Evolutionary conservation across 23 red algal species (phyloP).

Genomic region (Gracilaria vermiculophylla): DNA sequence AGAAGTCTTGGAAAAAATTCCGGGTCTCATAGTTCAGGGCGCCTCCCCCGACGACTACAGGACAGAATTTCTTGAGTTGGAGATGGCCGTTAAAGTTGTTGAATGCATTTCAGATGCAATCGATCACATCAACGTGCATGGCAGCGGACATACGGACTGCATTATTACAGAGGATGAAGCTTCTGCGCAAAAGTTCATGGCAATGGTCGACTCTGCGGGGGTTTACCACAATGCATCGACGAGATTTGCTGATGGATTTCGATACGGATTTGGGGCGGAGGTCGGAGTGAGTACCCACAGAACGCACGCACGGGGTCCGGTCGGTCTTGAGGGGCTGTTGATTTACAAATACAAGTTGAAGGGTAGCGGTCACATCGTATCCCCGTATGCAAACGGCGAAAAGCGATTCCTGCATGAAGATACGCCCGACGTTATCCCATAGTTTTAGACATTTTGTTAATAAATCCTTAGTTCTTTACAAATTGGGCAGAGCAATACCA

Average conservation of each 20-base stretch:
- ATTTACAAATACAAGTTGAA: slow-evolving; percentile 97
- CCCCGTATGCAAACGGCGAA: slow-evolving; percentile 69
- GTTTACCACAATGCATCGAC: slow-evolving; percentile 98
- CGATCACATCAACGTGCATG: slow-evolving; percentile 89
- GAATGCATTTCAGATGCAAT: slow-evolving; percentile 74
- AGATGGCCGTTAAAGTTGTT: slow-evolving; percentile 83
- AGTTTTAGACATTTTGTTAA: neutral
- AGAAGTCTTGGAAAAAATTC: slow-evolving; percentile 20
- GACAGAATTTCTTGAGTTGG: slow-evolving; percentile 96
- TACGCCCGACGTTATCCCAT: slow-evolving; percentile 16
- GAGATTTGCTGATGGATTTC: slow-evolving; percentile 98
- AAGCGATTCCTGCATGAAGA: slow-evolving; percentile 82
- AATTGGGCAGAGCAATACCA: neutral
- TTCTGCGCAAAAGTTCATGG: slow-evolving; percentile 71
- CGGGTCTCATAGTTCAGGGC: slow-evolving; percentile 25
- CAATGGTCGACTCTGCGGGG: slow-evolving; percentile 87
- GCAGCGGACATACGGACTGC: slow-evolving; percentile 90
- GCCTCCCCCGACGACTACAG: slow-evolving; percentile 64
- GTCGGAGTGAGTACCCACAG: slow-evolving; percentile 95
- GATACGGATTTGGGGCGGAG: slow-evolving; percentile 96
- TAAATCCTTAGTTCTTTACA: neutral
- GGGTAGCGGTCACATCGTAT: slow-evolving; percentile 84
- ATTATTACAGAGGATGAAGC: slow-evolving; percentile 86
- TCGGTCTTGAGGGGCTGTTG: slow-evolving; percentile 92
- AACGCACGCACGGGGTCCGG: slow-evolving; percentile 91